Evolutionary conservation across 176 grass and related monocot genomes (phyloP), one percentile per base, ranked within the genome.

Genomic region (Carex myosuroides): DNA sequence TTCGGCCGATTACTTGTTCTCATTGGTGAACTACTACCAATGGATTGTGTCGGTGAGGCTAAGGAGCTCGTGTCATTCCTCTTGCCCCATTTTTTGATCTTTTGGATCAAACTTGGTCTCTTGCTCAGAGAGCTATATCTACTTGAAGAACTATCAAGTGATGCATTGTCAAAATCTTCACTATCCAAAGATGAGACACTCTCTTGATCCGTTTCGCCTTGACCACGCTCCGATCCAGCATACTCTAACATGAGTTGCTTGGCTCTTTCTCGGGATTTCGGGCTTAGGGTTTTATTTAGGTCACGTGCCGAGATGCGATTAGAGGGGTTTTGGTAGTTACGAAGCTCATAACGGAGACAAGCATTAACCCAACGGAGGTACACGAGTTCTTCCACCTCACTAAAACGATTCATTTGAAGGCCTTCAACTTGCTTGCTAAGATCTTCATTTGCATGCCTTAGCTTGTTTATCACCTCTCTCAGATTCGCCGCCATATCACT

Each of bases 331-430:
- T 94, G 96, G 52, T 94, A 81, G 82, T 95, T 92, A 13, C 93
- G 91, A 70, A 95, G 96, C 87, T 99, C 93, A 2, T 92, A 99
- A 17, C 96, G 80, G 59, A 99, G 85, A 82, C 91, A 99, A 4
- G 93, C 93, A 69, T 95, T 99, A 37, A 99, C 96, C 96, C 96
- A 99, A 0, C 93, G 89, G 39, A 95, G 91, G 88, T 99, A 99
- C 12, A 99, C 93, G 18, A 99, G 54, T 69, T 99, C 96, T 63
- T 99, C 96, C 4, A 99, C 96, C 68, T 99, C 96, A 22, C 93
- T 93, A 87, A 99, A 99, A 64, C 96, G 87, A 64, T 89, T 99
- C 89, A 95, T 93, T 32, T 99, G 96, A 55, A 95, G 88, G 42
- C 93, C 93, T 94, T 99, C 96, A 32, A 99, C 96, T 89, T 99